Evolutionary conservation across 2,329 filamentous ascomycete species (phyloP), one percentile per base, ranked within the genome.

Genomic region (Apiospora saccharicola): DNA sequence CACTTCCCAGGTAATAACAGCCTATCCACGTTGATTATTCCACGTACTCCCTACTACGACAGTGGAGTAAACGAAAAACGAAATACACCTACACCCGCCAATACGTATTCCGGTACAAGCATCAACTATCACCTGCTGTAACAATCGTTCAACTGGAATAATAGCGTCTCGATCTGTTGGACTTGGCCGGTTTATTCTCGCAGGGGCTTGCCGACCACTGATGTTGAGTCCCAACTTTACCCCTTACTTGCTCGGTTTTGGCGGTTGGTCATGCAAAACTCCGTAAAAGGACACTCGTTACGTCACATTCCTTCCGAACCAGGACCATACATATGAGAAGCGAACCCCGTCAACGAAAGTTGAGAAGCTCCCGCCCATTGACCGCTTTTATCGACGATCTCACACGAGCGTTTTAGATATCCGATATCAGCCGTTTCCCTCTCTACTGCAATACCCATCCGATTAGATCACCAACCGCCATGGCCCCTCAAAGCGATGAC

Each of bases 401-500:
- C 19, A 47, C 19, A 47, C 19, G 8, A n/a, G 46, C 5, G 10
- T 47, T 22, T 14, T 47, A 22, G 19, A 22, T 8, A 3, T 47
- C 46, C n/a, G 19, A 22, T 22, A 19, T 2, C n/a, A 19, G 5
- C 22, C 8, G 22, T n/a, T 22, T 16, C 10, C 22, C 19, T 47
- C 24, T 30, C 24, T 12, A 26, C 4, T 16, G 24, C 16, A 24
- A 53, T 19, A 5, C 26, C 5, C 19, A 57, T 16, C 8, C 68
- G 13, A 14, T 3, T 22, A 13, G 61, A 22, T 47, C 71, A 69
- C 61, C 30, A 71, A 41, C 24, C 49, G 30, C 53, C 64, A 73
- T 72, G 72, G 49, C 70, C 44, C 16, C 71, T 30, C 51, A 30
- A 46, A 71, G 53, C 24, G 68, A 70, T 43, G n/a, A 72, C 43